phyloP scores from a whole-genome alignment of 2,329 filamentous ascomycete species.

The Dothideomycetes sp. region DNA sequence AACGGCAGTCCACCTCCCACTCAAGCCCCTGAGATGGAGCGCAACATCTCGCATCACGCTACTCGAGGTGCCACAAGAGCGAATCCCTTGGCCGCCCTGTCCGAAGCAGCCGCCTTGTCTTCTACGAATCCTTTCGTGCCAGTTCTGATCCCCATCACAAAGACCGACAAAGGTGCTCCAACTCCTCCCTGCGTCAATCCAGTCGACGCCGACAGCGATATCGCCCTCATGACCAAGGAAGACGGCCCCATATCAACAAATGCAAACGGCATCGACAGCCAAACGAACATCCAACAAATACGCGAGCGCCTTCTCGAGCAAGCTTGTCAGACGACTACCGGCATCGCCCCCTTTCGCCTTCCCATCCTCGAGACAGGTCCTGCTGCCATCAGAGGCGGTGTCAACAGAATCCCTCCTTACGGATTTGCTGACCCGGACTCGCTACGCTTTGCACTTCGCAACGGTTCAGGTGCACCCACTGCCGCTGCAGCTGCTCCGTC shows the following conservation, averaged over 20 bases:
- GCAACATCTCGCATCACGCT: slow-evolving; percentile 49
- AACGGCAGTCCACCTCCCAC: slow-evolving; percentile 22
- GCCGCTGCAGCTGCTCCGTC: slow-evolving; percentile 17
- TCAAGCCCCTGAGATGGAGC: slow-evolving; percentile 46
- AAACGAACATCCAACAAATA: slow-evolving; percentile 16
- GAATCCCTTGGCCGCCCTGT: slow-evolving; percentile 43
- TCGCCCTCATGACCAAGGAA: slow-evolving; percentile 37
- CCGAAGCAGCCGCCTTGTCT: slow-evolving; percentile 34
- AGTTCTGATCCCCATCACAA: slow-evolving; percentile 37
- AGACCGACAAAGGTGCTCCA: slow-evolving; percentile 40
- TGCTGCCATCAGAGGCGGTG: slow-evolving; percentile 25
- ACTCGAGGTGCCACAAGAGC: slow-evolving; percentile 38
- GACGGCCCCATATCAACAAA: slow-evolving; percentile 15
- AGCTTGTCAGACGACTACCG: slow-evolving; percentile 22
- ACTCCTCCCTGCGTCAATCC: slow-evolving; percentile 34
- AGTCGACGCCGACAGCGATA: slow-evolving; percentile 40
- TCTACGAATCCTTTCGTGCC: slow-evolving; percentile 37
- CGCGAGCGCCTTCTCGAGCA: slow-evolving; percentile 27
- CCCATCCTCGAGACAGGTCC: slow-evolving; percentile 28
- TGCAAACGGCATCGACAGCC: slow-evolving; percentile 5
- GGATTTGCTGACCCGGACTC: slow-evolving; percentile 24
- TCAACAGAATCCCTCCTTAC: slow-evolving; percentile 25
- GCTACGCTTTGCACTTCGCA: slow-evolving; percentile 6
- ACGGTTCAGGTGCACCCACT: slow-evolving; percentile 15
- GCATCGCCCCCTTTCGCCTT: slow-evolving; percentile 26